phyloP scores from a whole-genome alignment of 2,329 filamentous ascomycete species.

The Cordyceps farinosa region DNA sequence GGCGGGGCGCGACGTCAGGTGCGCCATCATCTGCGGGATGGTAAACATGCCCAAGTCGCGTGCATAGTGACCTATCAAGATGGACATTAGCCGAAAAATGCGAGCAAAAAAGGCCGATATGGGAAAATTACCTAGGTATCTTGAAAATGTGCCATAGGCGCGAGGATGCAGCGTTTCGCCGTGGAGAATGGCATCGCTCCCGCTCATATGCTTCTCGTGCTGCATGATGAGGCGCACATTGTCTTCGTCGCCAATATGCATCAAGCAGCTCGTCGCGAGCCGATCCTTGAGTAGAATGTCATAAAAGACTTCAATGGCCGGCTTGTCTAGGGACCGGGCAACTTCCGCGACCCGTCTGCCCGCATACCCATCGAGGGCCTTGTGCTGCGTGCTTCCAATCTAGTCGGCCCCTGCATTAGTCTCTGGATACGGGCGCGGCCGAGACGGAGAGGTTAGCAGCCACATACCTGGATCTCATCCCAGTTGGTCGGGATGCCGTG shows the following conservation, averaged over 20 bases:
- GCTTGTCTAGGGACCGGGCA: slow-evolving; percentile 17
- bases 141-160: slow-evolving; percentile 26
- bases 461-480: slow-evolving; percentile 25
- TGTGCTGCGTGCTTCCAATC: slow-evolving; percentile 21
- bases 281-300: slow-evolving; percentile 24
- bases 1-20: slow-evolving; percentile 25
- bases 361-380: slow-evolving; percentile 20
- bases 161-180: slow-evolving; percentile 25
- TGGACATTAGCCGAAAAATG: not conserved
- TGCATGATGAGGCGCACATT: slow-evolving; percentile 26
- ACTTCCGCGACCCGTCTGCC: slow-evolving; percentile 23
- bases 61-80: slow-evolving; percentile 22
- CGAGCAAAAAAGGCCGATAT: not conserved
- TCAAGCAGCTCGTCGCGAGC: slow-evolving; percentile 24
- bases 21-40: slow-evolving; percentile 24
- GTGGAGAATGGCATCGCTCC: slow-evolving; percentile 26
- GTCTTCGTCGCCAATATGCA: slow-evolving; percentile 26
- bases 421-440: not conserved
- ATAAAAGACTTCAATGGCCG: slow-evolving; percentile 23
- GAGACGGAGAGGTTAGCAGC: no score
- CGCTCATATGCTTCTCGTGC: slow-evolving; percentile 25
- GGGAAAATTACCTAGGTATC: slow-evolving; percentile 21
- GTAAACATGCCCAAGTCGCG: slow-evolving; percentile 23
- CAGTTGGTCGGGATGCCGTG: slow-evolving; percentile 28
- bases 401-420: not conserved